These are phyloP conservation scores for Aaosphaeria pasadenensis DNA, from an alignment of 2,329 filamentous ascomycete genomes.

Conservation along the genomic window DNA sequence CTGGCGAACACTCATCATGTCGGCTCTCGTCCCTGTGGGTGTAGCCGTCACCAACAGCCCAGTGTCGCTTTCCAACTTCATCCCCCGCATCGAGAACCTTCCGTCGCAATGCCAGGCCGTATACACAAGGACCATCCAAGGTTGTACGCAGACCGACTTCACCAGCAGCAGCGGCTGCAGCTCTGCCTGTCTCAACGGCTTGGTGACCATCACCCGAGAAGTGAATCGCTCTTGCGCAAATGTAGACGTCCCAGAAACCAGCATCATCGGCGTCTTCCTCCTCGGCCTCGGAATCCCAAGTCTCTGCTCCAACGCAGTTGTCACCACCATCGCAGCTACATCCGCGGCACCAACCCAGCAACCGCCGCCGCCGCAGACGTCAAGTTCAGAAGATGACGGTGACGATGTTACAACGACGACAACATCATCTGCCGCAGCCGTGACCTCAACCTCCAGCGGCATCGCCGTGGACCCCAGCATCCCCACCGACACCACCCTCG, in stretches of 20 bases:
- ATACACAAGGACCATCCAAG: constrained; percentile 41
- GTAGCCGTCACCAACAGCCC: constrained; percentile 23
- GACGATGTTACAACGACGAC: neutral
- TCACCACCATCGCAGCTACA: constrained; percentile 10
- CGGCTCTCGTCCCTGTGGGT: constrained; percentile 18
- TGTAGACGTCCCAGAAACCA: constrained; percentile 35
- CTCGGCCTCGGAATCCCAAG: constrained; percentile 34
- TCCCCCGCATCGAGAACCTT: constrained; percentile 40
- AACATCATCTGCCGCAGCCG: neutral
- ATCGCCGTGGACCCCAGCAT: constrained; percentile 1
- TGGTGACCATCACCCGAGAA: constrained; percentile 31
- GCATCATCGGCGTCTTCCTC: constrained; percentile 44
- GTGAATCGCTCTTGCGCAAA: constrained; percentile 33
- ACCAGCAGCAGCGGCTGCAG: constrained; percentile 23
- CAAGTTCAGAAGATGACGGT: too few relatives aligned
- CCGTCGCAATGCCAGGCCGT: constrained; percentile 36
- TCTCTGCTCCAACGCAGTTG: constrained; percentile 37
- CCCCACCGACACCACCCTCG: constrained; percentile 1
- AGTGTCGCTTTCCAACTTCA: constrained; percentile 46
- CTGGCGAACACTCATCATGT: constrained; percentile 7
- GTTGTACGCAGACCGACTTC: constrained; percentile 43
- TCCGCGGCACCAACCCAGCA: neutral
- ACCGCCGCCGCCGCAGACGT: neutral
- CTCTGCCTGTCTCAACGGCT: constrained; percentile 38
- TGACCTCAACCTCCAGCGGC: neutral